Percentiles rank a stretch among this genome's conserved stretches.
These are phyloP conservation scores for Diaporthe helianthi DNA, from an alignment of 2,329 filamentous ascomycete genomes.

Conservation along the genomic window DNA sequence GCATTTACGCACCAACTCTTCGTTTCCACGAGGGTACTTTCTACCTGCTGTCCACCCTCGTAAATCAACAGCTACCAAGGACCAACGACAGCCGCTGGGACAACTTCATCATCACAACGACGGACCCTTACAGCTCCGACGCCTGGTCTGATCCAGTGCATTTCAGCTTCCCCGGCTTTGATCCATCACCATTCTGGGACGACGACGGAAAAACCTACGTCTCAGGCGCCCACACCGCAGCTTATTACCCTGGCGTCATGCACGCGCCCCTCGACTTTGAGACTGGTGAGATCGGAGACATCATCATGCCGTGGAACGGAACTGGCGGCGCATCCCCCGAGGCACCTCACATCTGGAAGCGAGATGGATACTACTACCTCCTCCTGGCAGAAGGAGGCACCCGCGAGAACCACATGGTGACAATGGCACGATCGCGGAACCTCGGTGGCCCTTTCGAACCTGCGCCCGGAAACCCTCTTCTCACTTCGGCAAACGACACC, in stretches of 20 bases:
- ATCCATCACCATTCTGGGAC: not conserved
- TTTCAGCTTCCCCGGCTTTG: constrained; percentile 9
- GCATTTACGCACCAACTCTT: constrained; percentile 8
- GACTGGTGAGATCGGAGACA: not conserved
- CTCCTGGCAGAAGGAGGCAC: not conserved
- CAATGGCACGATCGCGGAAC: not conserved
- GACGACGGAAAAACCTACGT: constrained; percentile 10
- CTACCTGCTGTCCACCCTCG: not conserved
- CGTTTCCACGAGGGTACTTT: constrained; percentile 1
- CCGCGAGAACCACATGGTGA: constrained; percentile 13
- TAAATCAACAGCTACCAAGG: not conserved
- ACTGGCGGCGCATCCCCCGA: not conserved
- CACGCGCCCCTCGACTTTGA: not conserved
- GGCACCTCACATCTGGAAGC: constrained; percentile 13
- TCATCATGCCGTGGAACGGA: constrained; percentile 2
- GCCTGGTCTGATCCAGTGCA: constrained; percentile 8
- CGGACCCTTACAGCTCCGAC: not conserved
- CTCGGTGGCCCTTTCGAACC: not conserved
- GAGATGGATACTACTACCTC: not conserved
- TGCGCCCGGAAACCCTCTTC: not conserved
- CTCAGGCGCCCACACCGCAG: not conserved
- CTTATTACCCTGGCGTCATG: constrained; percentile 4
- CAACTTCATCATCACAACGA: constrained; percentile 1
- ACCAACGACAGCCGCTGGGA: constrained; percentile 3
- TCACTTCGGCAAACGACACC: not conserved